Percentiles rank a stretch among this genome's conserved stretches.
These are phyloP conservation scores for Russula foetens DNA, from an alignment of 768 basidiomycete species.

Conservation along the genomic window DNA sequence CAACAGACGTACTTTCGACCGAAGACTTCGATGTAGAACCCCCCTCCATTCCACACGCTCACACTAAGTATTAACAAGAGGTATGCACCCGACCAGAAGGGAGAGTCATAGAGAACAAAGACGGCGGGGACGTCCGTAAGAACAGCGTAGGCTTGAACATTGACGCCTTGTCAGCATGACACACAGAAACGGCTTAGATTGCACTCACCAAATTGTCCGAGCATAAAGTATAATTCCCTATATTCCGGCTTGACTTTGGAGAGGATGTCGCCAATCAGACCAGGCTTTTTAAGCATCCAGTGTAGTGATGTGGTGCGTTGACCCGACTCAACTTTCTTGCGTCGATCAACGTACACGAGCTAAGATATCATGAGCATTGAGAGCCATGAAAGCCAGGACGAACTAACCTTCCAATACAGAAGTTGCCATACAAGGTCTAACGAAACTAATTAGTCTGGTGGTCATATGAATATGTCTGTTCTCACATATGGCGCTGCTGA, in stretches of 20 bases:
- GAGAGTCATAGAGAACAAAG: conserved; percentile 72
- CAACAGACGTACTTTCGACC: conserved; percentile 74
- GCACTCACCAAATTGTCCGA: conserved; percentile 66
- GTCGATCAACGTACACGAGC: conserved; percentile 84
- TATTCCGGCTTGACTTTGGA: conserved; percentile 50
- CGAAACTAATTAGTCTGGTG: neutral
- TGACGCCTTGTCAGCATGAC: neutral
- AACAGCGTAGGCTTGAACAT: conserved; percentile 61
- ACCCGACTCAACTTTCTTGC: conserved; percentile 85
- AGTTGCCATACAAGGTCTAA: conserved; percentile 89
- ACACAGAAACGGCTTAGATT: neutral
- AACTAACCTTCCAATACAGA: conserved; percentile 81
- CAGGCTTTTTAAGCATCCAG: conserved; percentile 79
- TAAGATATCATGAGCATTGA: conserved; percentile 23
- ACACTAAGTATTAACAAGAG: conserved; percentile 75
- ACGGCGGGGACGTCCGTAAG: conserved; percentile 83
- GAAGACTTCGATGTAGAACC: conserved; percentile 95
- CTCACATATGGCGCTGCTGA: conserved; percentile 82
- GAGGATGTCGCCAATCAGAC: conserved; percentile 69
- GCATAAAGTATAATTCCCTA: conserved; percentile 71
- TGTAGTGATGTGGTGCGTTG: conserved; percentile 87
- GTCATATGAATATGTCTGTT: conserved; percentile 13
- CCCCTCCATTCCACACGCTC: conserved; percentile 93
- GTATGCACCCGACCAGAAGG: conserved; percentile 71
- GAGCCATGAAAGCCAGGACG: neutral